phyloP scores from a whole-genome alignment of 1,139 yeast species.

The Lodderomyces parapsilosis region DNA sequence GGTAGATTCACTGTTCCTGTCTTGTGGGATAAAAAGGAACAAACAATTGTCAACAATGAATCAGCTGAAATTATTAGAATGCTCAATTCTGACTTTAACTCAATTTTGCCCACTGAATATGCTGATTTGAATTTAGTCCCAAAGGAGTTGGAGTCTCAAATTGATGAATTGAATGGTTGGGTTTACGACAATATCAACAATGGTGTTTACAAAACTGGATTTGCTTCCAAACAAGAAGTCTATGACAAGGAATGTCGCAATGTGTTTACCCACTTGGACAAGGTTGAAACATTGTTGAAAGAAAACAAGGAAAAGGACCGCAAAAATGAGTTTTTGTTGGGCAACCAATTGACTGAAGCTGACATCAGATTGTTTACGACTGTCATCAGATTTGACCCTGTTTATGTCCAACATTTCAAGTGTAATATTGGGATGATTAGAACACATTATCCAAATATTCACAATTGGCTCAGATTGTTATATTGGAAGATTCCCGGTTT shows the following conservation, averaged over 20 bases:
- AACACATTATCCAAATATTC: conserved; percentile 72
- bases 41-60: conserved; percentile 87
- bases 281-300: conserved; percentile 64
- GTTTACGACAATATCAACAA: conserved; percentile 83
- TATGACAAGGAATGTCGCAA: conserved; percentile 70
- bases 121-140: conserved; percentile 67
- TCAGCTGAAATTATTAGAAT: conserved; percentile 86
- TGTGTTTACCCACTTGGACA: conserved; percentile 71
- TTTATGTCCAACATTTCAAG: conserved; percentile 92
- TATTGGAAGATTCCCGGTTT: conserved; percentile 85
- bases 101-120: conserved; percentile 46
- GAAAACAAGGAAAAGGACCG: conserved; percentile 38
- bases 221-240: conserved; percentile 80
- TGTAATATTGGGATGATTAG: conserved; percentile 85
- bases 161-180: conserved; percentile 84
- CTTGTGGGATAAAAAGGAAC: conserved; percentile 80
- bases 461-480: conserved; percentile 76
- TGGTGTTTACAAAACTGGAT: conserved; percentile 93
- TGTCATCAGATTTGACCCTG: conserved; percentile 84
- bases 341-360: conserved; percentile 78
- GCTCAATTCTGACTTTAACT: conserved; percentile 63
- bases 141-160: conserved; percentile 43
- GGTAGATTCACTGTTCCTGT: conserved; percentile 93
- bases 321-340: conserved; percentile 50
- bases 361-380: conserved; percentile 80